A percentile compares a stretch with the other conserved stretches of the same genome.
These are phyloP conservation scores for Helotiales sp. DNA, from an alignment of 2,329 filamentous ascomycete species.

Conservation along the genomic window DNA sequence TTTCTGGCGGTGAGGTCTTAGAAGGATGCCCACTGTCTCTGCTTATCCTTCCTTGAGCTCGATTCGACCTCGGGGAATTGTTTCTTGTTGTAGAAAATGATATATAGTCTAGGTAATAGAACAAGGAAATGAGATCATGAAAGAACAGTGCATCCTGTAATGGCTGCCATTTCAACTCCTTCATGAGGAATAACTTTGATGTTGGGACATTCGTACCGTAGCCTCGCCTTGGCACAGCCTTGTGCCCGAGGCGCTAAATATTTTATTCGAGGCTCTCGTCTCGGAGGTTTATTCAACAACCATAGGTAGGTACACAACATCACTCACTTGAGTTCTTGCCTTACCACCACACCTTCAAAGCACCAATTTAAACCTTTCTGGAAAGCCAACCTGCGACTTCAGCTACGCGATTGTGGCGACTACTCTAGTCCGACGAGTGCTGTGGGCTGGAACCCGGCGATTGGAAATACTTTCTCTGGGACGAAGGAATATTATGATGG, in stretches of 20 bases:
- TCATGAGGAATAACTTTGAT: too few species aligned
- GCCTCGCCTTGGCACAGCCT: constrained; percentile 38
- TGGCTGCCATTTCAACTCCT: too few species aligned
- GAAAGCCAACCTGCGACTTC: background rate
- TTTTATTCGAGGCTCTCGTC: constrained; percentile 20
- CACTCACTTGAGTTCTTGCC: background rate
- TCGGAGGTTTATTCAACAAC: background rate
- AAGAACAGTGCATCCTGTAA: too few species aligned
- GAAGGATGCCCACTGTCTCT: too few species aligned
- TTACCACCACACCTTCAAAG: background rate
- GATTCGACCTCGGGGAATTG: too few species aligned
- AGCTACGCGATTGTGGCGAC: constrained; percentile 36
- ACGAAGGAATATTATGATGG: constrained; percentile 31
- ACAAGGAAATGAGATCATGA: too few species aligned
- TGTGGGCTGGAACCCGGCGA: constrained; percentile 42
- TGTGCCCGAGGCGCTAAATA: constrained; percentile 29
- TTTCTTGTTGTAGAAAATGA: too few species aligned
- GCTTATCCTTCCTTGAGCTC: too few species aligned
- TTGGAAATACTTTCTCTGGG: constrained; percentile 13
- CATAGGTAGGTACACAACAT: background rate
- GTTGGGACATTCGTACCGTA: constrained; percentile 3
- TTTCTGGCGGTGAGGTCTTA: too few species aligned
- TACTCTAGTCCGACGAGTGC: constrained; percentile 24
- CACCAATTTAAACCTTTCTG: background rate
- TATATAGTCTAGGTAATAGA: too few species aligned